phyloP scores from a whole-genome alignment of 805 yeast genomes.

The Ogataea trehalophila region DNA sequence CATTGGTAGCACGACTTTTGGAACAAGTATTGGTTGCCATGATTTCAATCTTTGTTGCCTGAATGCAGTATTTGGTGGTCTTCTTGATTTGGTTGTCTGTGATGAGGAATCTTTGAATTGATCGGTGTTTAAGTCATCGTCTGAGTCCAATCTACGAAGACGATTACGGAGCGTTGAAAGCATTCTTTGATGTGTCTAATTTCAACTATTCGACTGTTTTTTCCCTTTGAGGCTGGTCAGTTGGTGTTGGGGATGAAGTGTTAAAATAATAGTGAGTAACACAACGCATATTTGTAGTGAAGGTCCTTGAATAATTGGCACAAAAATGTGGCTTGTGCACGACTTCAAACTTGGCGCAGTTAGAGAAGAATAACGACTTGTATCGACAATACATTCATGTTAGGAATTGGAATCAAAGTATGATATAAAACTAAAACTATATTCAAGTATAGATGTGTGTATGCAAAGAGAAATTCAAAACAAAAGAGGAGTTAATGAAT shows the following conservation, averaged over 20 bases:
- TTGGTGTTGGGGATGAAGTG: no score
- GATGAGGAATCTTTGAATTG: conserved; percentile 22
- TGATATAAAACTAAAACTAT: not conserved
- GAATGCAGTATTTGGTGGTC: conserved; percentile 72
- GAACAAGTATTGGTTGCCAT: conserved; percentile 85
- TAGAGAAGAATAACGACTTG: no score
- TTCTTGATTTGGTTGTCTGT: conserved; percentile 38
- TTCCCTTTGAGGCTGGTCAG: no score
- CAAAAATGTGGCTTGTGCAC: no score
- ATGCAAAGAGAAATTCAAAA: no score
- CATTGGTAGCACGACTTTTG: conserved; percentile 84
- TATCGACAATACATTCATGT: no score
- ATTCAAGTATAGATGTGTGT: no score
- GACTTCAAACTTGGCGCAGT: no score
- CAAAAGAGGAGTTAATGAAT: not conserved
- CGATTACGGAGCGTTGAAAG: conserved; percentile 25
- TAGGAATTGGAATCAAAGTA: not conserved
- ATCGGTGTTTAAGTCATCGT: conserved; percentile 26
- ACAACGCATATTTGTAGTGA: no score
- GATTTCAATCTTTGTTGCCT: conserved; percentile 64
- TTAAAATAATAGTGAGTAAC: no score
- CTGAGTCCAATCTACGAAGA: conserved; percentile 23
- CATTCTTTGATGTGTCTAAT: conserved; percentile 9
- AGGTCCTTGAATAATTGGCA: no score
- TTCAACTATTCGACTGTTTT: no score